Base-by-base conservation (phyloP, 768 basidiomycete genomes). In the Tricholoma sp. region DNA sequence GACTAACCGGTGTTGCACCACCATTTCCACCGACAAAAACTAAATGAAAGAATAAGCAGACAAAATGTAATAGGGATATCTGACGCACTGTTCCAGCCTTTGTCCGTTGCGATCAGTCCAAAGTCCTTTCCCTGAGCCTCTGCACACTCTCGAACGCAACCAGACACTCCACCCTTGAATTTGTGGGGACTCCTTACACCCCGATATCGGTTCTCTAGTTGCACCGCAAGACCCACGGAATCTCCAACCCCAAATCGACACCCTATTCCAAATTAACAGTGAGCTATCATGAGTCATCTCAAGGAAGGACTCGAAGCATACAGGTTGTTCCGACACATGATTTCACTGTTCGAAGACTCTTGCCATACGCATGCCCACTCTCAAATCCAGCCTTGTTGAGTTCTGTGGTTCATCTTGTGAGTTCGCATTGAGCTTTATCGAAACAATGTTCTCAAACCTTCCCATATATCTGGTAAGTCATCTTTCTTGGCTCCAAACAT, bases 361-460 rank as follows among this genome's bases (percentile, higher is more conserved):
- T 81, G 57, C 86, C 88, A 64, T 89, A 89, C 0, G 84, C 89
- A 63, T 89, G 87, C 1, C 88, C 88, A 36, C 84, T 86, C 68
- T 89, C 86, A 60, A 91, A 86, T 7, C 88, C 88, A 4, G 84
- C 85, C 4, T 71, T 29, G 17, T 48, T 48, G 47, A 48, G 47
- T 9, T 48, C 47, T 48, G 47, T 31, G 15, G 45, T 1, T 18
- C 31, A 31, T 4, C 9, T 32, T 31, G n/a, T 48, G 47, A 48
- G 7, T n/a, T 8, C 8, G 6, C 13, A 48, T 31, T 48, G 47
- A 32, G 7, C 20, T 45, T 24, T 9, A 9, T 47, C 4, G 12
- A 28, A 47, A 47, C 28, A 29, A 29, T 12, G 24, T 68, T 54
- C 80, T 74, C 6, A 88, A 78, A 61, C 81, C 80, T 55, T 82